phyloP scores from a whole-genome alignment of 768 basidiomycete genomes.

The Lactarius sp. region DNA sequence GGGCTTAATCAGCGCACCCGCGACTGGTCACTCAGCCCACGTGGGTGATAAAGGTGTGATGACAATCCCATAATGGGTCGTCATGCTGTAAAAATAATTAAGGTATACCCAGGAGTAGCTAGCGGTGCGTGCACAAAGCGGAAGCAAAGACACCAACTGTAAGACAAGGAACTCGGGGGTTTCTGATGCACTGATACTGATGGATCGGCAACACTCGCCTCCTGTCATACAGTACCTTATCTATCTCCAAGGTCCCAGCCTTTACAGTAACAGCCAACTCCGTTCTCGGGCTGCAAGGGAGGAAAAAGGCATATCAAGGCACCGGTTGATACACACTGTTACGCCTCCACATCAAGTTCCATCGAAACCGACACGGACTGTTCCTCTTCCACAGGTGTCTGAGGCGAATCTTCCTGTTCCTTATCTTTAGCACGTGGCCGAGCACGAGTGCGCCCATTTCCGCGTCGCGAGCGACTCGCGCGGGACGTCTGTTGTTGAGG shows the following conservation, averaged over 20 bases:
- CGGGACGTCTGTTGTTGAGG: not conserved
- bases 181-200: slow-evolving; percentile 3
- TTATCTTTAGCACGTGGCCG: slow-evolving; percentile 19
- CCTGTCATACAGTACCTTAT: not conserved
- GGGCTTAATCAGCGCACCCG: not conserved
- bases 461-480: slow-evolving; percentile 9
- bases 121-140: not conserved
- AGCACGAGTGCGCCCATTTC: not conserved
- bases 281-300: not conserved
- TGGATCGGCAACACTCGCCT: not conserved
- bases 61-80: not conserved
- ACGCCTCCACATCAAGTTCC: slow-evolving; percentile 36
- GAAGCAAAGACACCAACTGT: slow-evolving; percentile 12
- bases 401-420: slow-evolving; percentile 19
- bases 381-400: slow-evolving; percentile 3
- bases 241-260: not conserved
- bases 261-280: not conserved
- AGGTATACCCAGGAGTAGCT: not conserved
- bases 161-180: not conserved
- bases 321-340: not conserved
- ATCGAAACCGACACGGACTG: slow-evolving; percentile 33
- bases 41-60: not conserved
- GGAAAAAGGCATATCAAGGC: not conserved
- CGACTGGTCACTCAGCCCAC: not conserved
- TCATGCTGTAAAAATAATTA: not conserved